phyloP scores from a whole-genome alignment of 768 basidiomycete species.

The Lactarius pseudohatsudake region DNA sequence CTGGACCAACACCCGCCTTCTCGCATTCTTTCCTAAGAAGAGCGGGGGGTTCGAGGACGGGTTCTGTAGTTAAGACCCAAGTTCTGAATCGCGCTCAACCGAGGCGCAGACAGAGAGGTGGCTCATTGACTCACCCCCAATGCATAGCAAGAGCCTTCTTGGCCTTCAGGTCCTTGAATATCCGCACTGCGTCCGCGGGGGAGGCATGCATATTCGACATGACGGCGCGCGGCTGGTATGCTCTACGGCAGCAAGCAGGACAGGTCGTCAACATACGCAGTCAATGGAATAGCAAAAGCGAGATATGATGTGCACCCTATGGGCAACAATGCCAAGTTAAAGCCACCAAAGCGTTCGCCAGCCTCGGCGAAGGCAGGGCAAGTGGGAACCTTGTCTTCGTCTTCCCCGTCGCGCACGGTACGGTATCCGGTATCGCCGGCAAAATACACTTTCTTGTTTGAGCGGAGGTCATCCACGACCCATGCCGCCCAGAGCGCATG shows the following conservation, averaged over 20 bases:
- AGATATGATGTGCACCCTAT: constrained; percentile 47
- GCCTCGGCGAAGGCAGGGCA: constrained; percentile 78
- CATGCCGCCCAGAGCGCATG: constrained; percentile 67
- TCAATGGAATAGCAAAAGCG: not conserved
- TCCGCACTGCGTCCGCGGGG: constrained; percentile 64
- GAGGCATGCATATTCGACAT: constrained; percentile 64
- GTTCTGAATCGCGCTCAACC: constrained; percentile 38
- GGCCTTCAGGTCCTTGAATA: constrained; percentile 64
- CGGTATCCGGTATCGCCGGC: constrained; percentile 71
- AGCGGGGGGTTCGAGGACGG: constrained; percentile 59
- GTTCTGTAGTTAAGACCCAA: constrained; percentile 54
- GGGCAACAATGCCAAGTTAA: constrained; percentile 70
- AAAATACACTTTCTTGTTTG: constrained; percentile 57
- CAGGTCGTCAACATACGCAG: not conserved
- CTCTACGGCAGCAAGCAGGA: constrained; percentile 41
- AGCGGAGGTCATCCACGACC: constrained; percentile 54
- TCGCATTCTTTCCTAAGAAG: constrained; percentile 52
- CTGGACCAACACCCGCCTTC: constrained; percentile 49
- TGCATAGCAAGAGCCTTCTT: constrained; percentile 67
- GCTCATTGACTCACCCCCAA: constrained; percentile 51
- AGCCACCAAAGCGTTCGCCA: constrained; percentile 58
- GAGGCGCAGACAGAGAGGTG: not conserved
- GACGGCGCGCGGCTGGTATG: constrained; percentile 52
- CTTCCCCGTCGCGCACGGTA: constrained; percentile 45
- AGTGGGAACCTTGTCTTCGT: constrained; percentile 49